Conservation (phyloP, 495 filamentous ascomycete species). For the Annulohypoxylon maeteangense region DNA sequence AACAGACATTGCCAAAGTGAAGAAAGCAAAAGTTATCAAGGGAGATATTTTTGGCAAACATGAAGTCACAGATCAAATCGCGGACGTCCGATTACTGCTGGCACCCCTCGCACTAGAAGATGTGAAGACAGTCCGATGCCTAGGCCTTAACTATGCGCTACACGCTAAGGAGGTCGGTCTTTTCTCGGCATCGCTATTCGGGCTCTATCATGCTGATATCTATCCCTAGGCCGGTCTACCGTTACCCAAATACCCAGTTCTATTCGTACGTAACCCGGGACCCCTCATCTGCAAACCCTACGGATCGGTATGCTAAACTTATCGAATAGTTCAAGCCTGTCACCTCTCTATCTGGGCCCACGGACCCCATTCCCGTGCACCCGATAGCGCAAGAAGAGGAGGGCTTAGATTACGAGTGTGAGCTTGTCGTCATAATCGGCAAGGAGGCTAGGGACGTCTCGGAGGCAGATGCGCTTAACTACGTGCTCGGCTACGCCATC, state of each 20-base stretch:
- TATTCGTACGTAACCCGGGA: conserved; percentile 67
- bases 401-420: conserved; percentile 86
- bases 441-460: conserved; percentile 74
- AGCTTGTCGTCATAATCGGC: conserved; percentile 82
- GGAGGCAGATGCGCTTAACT: conserved; percentile 73
- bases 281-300: not conserved
- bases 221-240: conserved; percentile 71
- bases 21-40: conserved; percentile 72
- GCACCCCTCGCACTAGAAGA: conserved; percentile 74
- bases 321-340: conserved; percentile 73
- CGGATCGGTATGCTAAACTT: not conserved
- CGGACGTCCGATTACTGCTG: conserved; percentile 73
- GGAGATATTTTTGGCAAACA: conserved; percentile 80
- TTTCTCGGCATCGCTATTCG: conserved; percentile 1
- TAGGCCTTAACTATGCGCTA: conserved; percentile 84
- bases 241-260: conserved; percentile 77
- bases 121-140: conserved; percentile 77
- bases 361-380: conserved; percentile 73
- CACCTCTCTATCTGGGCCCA: conserved; percentile 76
- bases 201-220: not conserved
- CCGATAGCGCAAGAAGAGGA: conserved; percentile 62
- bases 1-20: conserved; percentile 72
- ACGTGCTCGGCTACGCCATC: conserved; percentile 82
- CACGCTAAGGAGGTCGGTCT: conserved; percentile 75
- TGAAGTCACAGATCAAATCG: conserved; percentile 73